phyloP scores from a whole-genome alignment of 108 stramenopile genomes.

The Cyclotella kingstonii region DNA sequence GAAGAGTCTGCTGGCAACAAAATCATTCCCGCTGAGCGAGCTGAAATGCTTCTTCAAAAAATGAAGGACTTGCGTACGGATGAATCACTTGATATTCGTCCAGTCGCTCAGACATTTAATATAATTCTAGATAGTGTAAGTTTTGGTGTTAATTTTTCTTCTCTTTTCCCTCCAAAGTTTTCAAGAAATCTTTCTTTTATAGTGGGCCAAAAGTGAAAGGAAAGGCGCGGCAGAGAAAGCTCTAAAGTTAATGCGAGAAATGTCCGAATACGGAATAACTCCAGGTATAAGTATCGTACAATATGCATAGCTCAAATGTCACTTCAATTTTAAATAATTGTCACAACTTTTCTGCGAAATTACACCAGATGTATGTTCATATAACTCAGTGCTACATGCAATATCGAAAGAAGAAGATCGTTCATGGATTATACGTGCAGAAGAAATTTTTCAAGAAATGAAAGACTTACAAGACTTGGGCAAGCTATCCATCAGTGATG shows the following conservation, averaged over 20 bases:
- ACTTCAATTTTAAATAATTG: no score
- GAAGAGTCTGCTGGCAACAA: not conserved
- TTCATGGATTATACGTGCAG: slow-evolving; percentile 8
- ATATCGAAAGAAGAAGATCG: slow-evolving; percentile 28
- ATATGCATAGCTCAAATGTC: no score
- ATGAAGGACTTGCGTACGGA: slow-evolving; percentile 14
- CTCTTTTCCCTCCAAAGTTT: not conserved
- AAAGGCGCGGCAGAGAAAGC: slow-evolving; percentile 29
- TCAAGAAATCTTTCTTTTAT: not conserved
- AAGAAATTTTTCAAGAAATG: slow-evolving; percentile 28
- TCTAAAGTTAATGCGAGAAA: slow-evolving; percentile 23
- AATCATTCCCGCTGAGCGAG: slow-evolving; percentile 31
- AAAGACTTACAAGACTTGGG: not conserved
- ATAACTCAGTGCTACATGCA: slow-evolving; percentile 32
- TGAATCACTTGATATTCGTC: slow-evolving; percentile 18
- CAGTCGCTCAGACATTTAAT: slow-evolving; percentile 31
- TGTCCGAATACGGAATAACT: slow-evolving; percentile 11
- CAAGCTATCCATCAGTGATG: slow-evolving; percentile 13
- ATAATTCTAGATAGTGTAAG: slow-evolving; percentile 40
- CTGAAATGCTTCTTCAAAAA: slow-evolving; percentile 35
- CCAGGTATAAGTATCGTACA: not conserved
- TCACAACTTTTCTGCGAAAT: no score
- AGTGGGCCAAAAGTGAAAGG: slow-evolving; percentile 36
- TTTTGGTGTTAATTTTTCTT: not conserved
- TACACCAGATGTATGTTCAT: slow-evolving; percentile 39